These are phyloP conservation scores for Raffaelea ambrosiae DNA, from an alignment of 2,329 filamentous ascomycete genomes.

Conservation along the genomic window DNA sequence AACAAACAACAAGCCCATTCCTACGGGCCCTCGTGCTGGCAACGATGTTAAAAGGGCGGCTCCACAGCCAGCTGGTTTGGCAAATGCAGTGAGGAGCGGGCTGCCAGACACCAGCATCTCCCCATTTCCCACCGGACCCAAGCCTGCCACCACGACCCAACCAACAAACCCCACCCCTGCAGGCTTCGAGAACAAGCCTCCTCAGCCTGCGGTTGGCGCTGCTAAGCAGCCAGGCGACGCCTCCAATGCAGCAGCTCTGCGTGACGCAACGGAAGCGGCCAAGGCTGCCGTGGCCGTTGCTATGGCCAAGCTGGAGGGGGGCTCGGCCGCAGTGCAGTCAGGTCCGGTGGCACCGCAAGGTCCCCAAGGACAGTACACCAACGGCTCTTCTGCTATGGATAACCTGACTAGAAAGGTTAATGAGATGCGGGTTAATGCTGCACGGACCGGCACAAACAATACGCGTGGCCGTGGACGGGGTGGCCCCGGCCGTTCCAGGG, in stretches of 20 bases:
- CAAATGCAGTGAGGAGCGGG: neutral
- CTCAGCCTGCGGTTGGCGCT: slow-evolving; percentile 23
- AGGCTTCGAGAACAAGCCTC: slow-evolving; percentile 23
- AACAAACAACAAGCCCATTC: slow-evolving; percentile 24
- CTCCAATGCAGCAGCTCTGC: slow-evolving; percentile 34
- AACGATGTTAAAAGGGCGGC: neutral
- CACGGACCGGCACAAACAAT: neutral
- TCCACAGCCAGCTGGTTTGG: neutral
- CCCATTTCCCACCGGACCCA: slow-evolving; percentile 30
- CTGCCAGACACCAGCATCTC: slow-evolving; percentile 16
- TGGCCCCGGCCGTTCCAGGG: slow-evolving; percentile 50
- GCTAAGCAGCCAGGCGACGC: slow-evolving; percentile 26
- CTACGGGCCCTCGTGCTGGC: slow-evolving; percentile 25
- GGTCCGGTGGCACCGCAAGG: slow-evolving; percentile 17
- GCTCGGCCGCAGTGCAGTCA: too few relatives aligned
- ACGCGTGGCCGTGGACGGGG: slow-evolving; percentile 27
- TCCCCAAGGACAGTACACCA: slow-evolving; percentile 18
- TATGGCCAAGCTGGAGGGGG: slow-evolving; percentile 59
- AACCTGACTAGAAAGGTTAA: slow-evolving; percentile 68
- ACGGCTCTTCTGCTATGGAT: slow-evolving; percentile 46
- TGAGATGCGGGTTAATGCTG: slow-evolving; percentile 64
- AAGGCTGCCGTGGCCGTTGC: slow-evolving; percentile 72
- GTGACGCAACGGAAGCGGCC: slow-evolving; percentile 65
- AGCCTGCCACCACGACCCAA: slow-evolving; percentile 44
- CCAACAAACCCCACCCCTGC: slow-evolving; percentile 58